Evolutionary conservation across 2,329 filamentous ascomycete species (phyloP).

Genomic region (Neonectria sp.): DNA sequence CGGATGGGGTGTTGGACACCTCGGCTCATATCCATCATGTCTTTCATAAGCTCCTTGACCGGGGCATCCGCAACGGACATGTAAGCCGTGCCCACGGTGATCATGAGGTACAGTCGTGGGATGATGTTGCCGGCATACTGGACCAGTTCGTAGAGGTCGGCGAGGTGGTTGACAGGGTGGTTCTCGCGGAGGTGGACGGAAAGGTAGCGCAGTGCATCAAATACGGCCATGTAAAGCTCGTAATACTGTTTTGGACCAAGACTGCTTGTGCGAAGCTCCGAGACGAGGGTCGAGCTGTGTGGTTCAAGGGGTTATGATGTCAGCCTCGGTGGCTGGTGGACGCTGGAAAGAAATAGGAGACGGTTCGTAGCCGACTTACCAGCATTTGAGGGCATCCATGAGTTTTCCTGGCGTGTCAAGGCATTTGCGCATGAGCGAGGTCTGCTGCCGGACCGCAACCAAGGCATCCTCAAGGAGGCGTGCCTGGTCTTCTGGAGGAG

Average conservation of each 20-base stretch:
- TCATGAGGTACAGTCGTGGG: constrained; percentile 97
- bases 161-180: constrained; percentile 97
- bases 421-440: constrained; percentile 96
- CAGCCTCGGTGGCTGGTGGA: constrained; percentile 25
- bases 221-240: constrained; percentile 99
- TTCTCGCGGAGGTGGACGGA: constrained; percentile 97
- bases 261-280: constrained; percentile 97
- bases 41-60: constrained; percentile 99
- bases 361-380: constrained; percentile 71
- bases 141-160: constrained; percentile 97
- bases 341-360: constrained; percentile 28
- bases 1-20: constrained; percentile 98
- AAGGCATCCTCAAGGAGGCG: constrained; percentile 97
- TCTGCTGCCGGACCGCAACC: constrained; percentile 96
- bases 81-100: constrained; percentile 98
- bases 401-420: constrained; percentile 97
- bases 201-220: constrained; percentile 96
- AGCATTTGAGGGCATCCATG: constrained; percentile 99
- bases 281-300: constrained; percentile 92
- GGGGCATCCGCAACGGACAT: constrained; percentile 99
- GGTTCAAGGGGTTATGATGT: constrained; percentile 23
- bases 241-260: constrained; percentile 99
- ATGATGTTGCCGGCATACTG: constrained; percentile 99
- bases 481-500: constrained; percentile 84
- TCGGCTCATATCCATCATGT: constrained; percentile 99